Evolutionary conservation across 306 rosid species (phyloP).

Genomic region (Pterocarpus santalinus): DNA sequence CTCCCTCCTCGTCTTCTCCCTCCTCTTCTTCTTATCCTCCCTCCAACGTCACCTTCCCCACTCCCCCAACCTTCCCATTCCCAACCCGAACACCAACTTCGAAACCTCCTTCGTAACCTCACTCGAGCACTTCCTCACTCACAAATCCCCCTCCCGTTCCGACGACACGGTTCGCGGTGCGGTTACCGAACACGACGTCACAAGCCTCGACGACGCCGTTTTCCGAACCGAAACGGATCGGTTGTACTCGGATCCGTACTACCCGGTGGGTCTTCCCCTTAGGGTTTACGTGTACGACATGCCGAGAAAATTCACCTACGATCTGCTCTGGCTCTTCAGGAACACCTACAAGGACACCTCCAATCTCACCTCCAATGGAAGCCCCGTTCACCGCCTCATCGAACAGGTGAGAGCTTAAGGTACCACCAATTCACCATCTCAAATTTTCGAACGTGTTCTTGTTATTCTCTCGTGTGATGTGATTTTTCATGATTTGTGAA

Average conservation of each 20-base stretch:
- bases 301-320: slow-evolving; percentile 86
- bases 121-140: slow-evolving; percentile 77
- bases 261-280: slow-evolving; percentile 60
- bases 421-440: too few species aligned
- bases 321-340: slow-evolving; percentile 76
- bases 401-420: slow-evolving; percentile 66
- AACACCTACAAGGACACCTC: slow-evolving; percentile 70
- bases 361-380: slow-evolving; percentile 94
- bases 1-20: slow-evolving; percentile 55
- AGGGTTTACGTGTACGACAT: slow-evolving; percentile 87
- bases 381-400: slow-evolving; percentile 95
- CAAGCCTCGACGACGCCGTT: slow-evolving; percentile 57
- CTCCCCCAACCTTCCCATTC: slow-evolving; percentile 45
- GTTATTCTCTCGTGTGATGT: neutral
- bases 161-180: slow-evolving; percentile 38
- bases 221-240: slow-evolving; percentile 43
- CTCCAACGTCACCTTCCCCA: slow-evolving; percentile 45
- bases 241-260: slow-evolving; percentile 63
- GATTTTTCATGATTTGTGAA: neutral
- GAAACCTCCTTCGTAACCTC: slow-evolving; percentile 80
- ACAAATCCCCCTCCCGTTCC: slow-evolving; percentile 15
- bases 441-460: neutral
- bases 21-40: slow-evolving; percentile 61
- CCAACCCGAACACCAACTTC: neutral
- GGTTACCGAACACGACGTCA: slow-evolving; percentile 21